Conservation (phyloP, 441 rosid genomes). For the Populus trichocarpa region DNA sequence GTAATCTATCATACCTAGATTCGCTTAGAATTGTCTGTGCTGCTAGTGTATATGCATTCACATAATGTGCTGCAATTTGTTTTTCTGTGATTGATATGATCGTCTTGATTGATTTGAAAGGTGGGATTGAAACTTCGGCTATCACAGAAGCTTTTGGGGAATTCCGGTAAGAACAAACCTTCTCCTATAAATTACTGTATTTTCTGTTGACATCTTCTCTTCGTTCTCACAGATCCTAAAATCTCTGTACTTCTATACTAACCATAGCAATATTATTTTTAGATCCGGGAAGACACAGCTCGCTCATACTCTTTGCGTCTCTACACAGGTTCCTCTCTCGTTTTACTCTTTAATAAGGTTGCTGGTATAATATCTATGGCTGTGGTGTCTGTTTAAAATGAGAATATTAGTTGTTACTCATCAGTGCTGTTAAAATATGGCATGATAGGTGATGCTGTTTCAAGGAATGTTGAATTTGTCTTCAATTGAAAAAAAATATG, state of each 20-base stretch:
- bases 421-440: background rate
- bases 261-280: constrained; percentile 14
- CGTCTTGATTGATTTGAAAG: constrained; percentile 32
- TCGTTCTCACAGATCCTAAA: constrained; percentile 1
- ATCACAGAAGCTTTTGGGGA: constrained; percentile 97
- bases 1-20: constrained; percentile 24
- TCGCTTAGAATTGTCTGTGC: background rate
- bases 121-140: constrained; percentile 74
- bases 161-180: constrained; percentile 48
- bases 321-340: constrained; percentile 66
- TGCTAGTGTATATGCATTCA: background rate
- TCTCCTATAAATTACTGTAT: background rate
- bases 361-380: background rate
- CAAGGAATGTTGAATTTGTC: background rate
- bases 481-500: background rate
- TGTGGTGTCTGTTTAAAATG: background rate
- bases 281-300: constrained; percentile 97
- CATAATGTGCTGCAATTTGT: background rate
- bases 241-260: background rate
- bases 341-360: background rate
- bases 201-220: background rate
- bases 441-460: background rate
- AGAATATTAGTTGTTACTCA: background rate
- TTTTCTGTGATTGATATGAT: constrained; percentile 5
- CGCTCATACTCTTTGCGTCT: constrained; percentile 90